These are phyloP conservation scores for Rhodotorula sp. DNA, from an alignment of 1,284 basidiomycete species.

Conservation along the genomic window DNA sequence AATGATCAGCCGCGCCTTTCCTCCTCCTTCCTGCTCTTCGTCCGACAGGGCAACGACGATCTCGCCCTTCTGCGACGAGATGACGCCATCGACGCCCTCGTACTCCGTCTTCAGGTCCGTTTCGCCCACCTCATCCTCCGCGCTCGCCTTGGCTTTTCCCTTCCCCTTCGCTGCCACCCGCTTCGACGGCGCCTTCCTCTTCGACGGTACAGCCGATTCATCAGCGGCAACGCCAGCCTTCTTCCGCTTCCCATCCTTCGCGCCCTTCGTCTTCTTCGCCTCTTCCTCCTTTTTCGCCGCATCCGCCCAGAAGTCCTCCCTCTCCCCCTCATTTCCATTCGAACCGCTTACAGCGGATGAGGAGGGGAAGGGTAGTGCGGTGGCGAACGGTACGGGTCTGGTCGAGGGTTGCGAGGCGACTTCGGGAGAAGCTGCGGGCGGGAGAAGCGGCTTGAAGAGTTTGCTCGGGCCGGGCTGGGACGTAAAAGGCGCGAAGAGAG, in stretches of 20 bases:
- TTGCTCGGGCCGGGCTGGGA: background rate
- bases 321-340: background rate
- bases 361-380: conserved; percentile 1
- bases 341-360: background rate
- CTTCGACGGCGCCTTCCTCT: background rate
- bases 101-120: conserved; percentile 4
- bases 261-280: background rate
- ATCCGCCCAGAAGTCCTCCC: background rate
- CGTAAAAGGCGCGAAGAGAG: background rate
- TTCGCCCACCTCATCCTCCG: background rate
- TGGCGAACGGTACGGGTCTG: conserved; percentile 12
- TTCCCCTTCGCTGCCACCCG: conserved; percentile 1
- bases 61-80: background rate
- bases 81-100: background rate
- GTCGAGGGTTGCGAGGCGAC: background rate
- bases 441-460: background rate
- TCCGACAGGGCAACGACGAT: conserved; percentile 14
- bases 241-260: background rate
- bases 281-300: conserved; percentile 1
- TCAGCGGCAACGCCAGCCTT: background rate
- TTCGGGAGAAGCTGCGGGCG: background rate
- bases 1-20: conserved; percentile 20
- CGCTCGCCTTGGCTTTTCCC: background rate
- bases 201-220: too few relatives aligned
- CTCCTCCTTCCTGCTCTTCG: background rate